Evolutionary conservation across 257 asterid genomes (phyloP).

Genomic region (Rubia yunnanensis): DNA sequence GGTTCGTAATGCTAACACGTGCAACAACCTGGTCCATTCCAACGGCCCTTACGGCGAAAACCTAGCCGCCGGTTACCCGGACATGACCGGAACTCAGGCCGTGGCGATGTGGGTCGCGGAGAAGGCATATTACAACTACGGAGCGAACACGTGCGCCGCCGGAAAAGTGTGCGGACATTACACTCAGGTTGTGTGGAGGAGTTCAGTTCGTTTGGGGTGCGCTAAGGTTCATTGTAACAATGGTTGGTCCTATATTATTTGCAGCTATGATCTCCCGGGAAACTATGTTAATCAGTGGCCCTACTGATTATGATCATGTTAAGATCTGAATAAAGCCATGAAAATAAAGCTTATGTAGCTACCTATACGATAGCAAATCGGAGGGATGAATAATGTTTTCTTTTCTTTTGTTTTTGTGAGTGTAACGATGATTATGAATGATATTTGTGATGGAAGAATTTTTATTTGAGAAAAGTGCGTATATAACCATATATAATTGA

Average conservation of each 20-base stretch:
- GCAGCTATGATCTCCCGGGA: no score
- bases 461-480: no score
- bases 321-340: no score
- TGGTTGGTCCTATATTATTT: neutral
- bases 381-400: no score
- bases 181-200: conserved; percentile 42
- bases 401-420: no score
- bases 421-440: no score
- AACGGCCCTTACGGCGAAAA: conserved; percentile 44
- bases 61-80: conserved; percentile 33
- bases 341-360: no score
- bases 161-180: conserved; percentile 44
- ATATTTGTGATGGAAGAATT: no score
- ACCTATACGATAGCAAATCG: no score
- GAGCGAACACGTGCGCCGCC: conserved; percentile 22
- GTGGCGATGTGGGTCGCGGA: conserved; percentile 35
- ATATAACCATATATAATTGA: no score
- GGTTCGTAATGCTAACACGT: conserved; percentile 19
- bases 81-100: conserved; percentile 21
- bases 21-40: conserved; percentile 28
- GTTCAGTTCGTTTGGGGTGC: conserved; percentile 22
- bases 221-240: conserved; percentile 30
- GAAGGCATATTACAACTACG: conserved; percentile 20
- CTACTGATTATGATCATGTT: no score
- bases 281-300: no score